Evolutionary conservation across 176 grass and related monocot genomes (phyloP).

Genomic region (Avena sativa): DNA sequence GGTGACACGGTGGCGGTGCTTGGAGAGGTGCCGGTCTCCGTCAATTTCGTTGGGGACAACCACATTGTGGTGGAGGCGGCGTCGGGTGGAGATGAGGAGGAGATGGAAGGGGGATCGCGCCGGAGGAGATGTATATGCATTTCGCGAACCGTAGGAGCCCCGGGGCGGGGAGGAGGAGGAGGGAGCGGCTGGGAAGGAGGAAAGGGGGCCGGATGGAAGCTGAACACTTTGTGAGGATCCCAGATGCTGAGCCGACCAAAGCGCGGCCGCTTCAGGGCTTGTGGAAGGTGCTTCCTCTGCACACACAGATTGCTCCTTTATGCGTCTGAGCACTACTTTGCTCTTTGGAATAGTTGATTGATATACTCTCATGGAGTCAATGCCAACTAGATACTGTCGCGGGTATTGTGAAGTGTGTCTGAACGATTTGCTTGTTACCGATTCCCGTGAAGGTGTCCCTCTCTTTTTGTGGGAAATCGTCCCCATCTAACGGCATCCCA

Average conservation of each 20-base stretch:
- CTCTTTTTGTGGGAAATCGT: neutral
- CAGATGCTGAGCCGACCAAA: conserved; percentile 47
- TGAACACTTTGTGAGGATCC: conserved; percentile 66
- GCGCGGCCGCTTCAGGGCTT: conserved; percentile 62
- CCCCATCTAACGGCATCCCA: neutral
- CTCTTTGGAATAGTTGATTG: conserved; percentile 21
- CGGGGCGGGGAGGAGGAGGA: conserved; percentile 43
- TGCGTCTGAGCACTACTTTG: neutral
- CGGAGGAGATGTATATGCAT: conserved; percentile 70
- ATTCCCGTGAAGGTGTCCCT: neutral
- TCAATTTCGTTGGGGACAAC: conserved; percentile 66
- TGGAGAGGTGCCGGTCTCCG: conserved; percentile 49
- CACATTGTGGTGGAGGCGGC: conserved; percentile 60
- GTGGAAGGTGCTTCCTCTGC: conserved; percentile 70
- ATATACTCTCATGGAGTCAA: neutral
- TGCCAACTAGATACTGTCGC: neutral
- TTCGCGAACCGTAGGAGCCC: conserved; percentile 73
- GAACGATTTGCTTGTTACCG: neutral
- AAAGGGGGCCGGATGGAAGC: conserved; percentile 40
- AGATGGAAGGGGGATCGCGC: conserved; percentile 51
- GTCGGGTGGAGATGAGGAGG: conserved; percentile 39
- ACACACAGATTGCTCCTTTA: conserved; percentile 20
- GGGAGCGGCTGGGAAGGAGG: conserved; percentile 49
- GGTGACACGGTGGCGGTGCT: conserved; percentile 54
- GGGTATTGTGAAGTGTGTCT: neutral